Evolutionary conservation across 2,329 filamentous ascomycete genomes (phyloP).

Genomic region (Penicillium expansum): DNA sequence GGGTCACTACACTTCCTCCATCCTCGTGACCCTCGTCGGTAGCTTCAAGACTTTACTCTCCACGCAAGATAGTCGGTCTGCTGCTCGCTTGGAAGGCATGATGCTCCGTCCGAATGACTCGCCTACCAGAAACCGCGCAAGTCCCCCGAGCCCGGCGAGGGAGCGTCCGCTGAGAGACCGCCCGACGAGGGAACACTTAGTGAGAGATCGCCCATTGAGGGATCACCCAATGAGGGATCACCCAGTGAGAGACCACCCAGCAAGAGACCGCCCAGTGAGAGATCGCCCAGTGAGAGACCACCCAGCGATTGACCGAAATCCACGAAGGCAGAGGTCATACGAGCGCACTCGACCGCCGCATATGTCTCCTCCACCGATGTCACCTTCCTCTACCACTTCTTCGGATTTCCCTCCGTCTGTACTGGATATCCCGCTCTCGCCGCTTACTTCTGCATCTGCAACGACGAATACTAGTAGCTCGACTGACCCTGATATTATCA

Average conservation of each 20-base stretch:
- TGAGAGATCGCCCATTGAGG: slow-evolving; percentile 15
- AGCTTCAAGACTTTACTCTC: slow-evolving; percentile 28
- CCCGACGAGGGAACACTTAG: background rate
- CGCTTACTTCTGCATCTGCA: slow-evolving; percentile 28
- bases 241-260: slow-evolving; percentile 11
- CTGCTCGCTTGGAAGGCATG: slow-evolving; percentile 26
- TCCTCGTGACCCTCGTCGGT: slow-evolving; percentile 28
- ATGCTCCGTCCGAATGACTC: slow-evolving; percentile 26
- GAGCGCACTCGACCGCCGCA: slow-evolving; percentile 33
- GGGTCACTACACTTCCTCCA: slow-evolving; percentile 24
- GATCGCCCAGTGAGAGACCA: background rate
- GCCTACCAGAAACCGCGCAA: slow-evolving; percentile 26
- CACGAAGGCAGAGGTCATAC: slow-evolving; percentile 35
- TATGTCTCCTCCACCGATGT: slow-evolving; percentile 28
- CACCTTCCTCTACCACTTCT: slow-evolving; percentile 30
- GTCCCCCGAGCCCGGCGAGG: slow-evolving; percentile 28
- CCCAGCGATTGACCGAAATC: slow-evolving; percentile 22
- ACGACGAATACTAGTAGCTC: slow-evolving; percentile 30
- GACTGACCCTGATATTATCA: slow-evolving; percentile 25
- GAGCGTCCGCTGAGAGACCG: background rate
- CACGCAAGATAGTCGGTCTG: slow-evolving; percentile 31
- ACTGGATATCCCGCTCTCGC: slow-evolving; percentile 36
- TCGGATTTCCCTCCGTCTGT: slow-evolving; percentile 32
- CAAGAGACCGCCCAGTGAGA: background rate
- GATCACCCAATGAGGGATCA: background rate